Conservation (phyloP, 2,329 filamentous ascomycete genomes). For the Fusarium humuli region DNA sequence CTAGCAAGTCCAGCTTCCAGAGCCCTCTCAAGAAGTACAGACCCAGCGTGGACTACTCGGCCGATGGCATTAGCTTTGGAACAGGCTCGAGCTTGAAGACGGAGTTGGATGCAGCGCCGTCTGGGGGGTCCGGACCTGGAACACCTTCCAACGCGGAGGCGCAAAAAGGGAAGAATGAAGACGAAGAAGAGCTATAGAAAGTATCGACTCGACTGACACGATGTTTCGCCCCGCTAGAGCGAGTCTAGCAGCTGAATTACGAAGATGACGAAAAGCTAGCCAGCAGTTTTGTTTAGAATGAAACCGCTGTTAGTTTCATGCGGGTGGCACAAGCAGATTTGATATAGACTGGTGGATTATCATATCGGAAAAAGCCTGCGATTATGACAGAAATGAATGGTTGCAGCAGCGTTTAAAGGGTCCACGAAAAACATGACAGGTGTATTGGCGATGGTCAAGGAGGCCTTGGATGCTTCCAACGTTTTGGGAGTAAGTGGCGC, state of each 20-base stretch:
- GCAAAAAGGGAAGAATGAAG: slow-evolving; percentile 47
- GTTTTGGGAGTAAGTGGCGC: slow-evolving; percentile 27
- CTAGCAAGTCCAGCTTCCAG: slow-evolving; percentile 62
- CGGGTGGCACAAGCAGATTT: slow-evolving; percentile 27
- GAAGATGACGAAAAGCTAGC: slow-evolving; percentile 19
- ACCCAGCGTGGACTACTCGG: slow-evolving; percentile 61
- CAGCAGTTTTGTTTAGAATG: slow-evolving; percentile 2
- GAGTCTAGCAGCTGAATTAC: slow-evolving; percentile 5
- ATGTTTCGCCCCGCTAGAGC: slow-evolving; percentile 1
- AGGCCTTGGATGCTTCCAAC: slow-evolving; percentile 8
- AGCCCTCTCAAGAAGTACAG: slow-evolving; percentile 83
- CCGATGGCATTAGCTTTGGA: slow-evolving; percentile 42
- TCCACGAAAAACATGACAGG: slow-evolving; percentile 19
- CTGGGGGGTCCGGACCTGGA: slow-evolving; percentile 38
- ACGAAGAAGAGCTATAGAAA: slow-evolving; percentile 56
- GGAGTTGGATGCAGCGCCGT: slow-evolving; percentile 50
- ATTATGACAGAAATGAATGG: slow-evolving; percentile 12
- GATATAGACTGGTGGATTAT: slow-evolving; percentile 34
- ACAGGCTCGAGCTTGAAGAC: slow-evolving; percentile 51
- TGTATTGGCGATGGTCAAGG: slow-evolving; percentile 8
- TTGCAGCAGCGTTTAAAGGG: slow-evolving; percentile 18
- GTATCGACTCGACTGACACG: background rate
- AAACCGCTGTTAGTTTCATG: slow-evolving; percentile 22
- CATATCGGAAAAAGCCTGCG: slow-evolving; percentile 7
- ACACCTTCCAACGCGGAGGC: slow-evolving; percentile 38